Conservation (phyloP, 2,329 filamentous ascomycete genomes). For the Tolypocladium pustulatum region DNA sequence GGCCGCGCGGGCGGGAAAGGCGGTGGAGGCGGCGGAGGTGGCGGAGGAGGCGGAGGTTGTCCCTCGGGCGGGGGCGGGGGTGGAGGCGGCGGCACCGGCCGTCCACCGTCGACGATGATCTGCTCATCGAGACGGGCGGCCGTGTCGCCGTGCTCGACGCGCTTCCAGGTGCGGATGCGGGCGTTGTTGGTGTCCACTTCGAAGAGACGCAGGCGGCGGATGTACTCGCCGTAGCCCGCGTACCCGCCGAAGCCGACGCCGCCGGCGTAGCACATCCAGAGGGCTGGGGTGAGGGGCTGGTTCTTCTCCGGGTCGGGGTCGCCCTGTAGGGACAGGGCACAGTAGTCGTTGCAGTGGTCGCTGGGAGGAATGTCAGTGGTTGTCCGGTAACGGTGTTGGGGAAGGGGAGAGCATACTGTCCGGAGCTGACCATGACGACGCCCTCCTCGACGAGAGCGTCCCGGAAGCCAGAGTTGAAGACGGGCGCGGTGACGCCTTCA, state of each 20-base stretch:
- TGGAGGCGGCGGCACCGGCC: constrained; percentile 22
- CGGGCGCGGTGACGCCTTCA: constrained; percentile 78
- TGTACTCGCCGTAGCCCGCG: constrained; percentile 77
- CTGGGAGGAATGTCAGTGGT: constrained; percentile 26
- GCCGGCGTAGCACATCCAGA: constrained; percentile 99
- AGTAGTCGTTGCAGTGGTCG: constrained; percentile 97
- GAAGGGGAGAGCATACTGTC: constrained; percentile 55
- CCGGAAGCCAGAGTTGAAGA: constrained; percentile 86
- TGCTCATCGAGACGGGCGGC: constrained; percentile 48
- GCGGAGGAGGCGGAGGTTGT: constrained; percentile 3
- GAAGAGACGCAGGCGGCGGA: constrained; percentile 77
- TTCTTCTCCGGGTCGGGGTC: constrained; percentile 13
- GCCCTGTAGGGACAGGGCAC: constrained; percentile 50
- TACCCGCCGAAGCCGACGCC: constrained; percentile 91
- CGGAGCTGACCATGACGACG: constrained; percentile 78
- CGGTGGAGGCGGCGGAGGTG: constrained; percentile 3
- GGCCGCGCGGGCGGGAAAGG: neutral
- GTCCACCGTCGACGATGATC: constrained; percentile 55
- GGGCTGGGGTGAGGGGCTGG: constrained; percentile 39
- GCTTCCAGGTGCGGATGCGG: constrained; percentile 84
- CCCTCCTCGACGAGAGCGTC: constrained; percentile 81
- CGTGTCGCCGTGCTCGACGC: constrained; percentile 59
- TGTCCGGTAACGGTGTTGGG: neutral
- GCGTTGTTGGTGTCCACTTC: constrained; percentile 89
- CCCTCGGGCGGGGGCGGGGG: constrained; percentile 4